Conservation (phyloP, 106 monocot genomes). For the Apostasia ramifera region DNA sequence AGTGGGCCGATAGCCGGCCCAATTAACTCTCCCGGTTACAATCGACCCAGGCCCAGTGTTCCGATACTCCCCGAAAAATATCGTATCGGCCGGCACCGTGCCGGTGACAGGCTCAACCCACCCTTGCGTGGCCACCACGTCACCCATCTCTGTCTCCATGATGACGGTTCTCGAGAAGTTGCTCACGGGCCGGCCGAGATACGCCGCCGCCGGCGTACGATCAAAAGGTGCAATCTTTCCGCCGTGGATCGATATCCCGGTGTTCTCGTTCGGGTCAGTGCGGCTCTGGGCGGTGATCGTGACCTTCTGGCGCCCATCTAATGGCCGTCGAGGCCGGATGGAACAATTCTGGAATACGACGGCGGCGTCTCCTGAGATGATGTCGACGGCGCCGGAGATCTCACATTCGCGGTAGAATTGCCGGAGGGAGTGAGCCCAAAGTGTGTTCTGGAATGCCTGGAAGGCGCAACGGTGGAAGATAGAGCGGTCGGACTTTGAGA, state of each 20-base stretch:
- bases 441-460: conserved; percentile 45
- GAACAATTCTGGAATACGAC: conserved; percentile 38
- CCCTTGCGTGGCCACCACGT: conserved; percentile 16
- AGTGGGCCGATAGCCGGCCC: conserved; percentile 16
- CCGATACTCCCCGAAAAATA: conserved; percentile 38
- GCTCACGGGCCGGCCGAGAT: conserved; percentile 40
- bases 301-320: conserved; percentile 18
- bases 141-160: conserved; percentile 24
- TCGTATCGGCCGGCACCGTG: conserved; percentile 10
- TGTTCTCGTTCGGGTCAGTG: conserved; percentile 33
- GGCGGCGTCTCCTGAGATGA: conserved; percentile 43
- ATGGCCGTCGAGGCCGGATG: conserved; percentile 21
- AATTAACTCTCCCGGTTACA: conserved; percentile 11
- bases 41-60: conserved; percentile 23
- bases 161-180: conserved; percentile 25
- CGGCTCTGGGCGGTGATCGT: conserved; percentile 30
- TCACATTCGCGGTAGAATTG: conserved; percentile 43
- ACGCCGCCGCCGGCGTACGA: conserved; percentile 11
- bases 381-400: conserved; percentile 29
- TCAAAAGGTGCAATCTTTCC: conserved; percentile 15
- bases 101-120: conserved; percentile 17
- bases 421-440: conserved; percentile 32
- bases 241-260: conserved; percentile 24
- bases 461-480: conserved; percentile 37
- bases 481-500: conserved; percentile 20